phyloP scores from a whole-genome alignment of 2,329 filamentous ascomycete species.

The Phymatotrichopsis omnivora region DNA sequence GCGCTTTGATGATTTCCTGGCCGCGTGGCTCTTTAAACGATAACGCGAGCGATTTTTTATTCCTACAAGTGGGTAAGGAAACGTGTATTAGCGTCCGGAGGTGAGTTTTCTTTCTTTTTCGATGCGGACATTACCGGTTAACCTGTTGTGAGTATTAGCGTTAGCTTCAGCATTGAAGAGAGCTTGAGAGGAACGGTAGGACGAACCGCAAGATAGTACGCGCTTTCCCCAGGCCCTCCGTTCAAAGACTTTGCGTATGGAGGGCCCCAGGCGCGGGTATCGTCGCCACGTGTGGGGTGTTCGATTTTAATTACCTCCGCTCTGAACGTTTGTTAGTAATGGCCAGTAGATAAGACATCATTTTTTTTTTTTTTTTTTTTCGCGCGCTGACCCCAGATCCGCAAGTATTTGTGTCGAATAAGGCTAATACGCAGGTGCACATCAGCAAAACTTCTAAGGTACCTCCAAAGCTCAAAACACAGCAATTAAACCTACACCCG shows the following conservation, averaged over 20 bases:
- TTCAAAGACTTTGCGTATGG: conserved; percentile 64
- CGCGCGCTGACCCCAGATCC: conserved; percentile 60
- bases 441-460: conserved; percentile 5
- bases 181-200: not conserved
- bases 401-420: conserved; percentile 96
- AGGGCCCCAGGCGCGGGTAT: conserved; percentile 92
- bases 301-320: conserved; percentile 97
- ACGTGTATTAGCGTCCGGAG: not conserved
- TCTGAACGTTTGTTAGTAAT: conserved; percentile 39
- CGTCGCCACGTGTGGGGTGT: conserved; percentile 81
- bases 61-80: conserved; percentile 44
- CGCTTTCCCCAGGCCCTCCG: conserved; percentile 71
- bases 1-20: conserved; percentile 73
- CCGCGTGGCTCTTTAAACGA: conserved; percentile 82
- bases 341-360: not conserved
- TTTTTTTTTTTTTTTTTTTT: conserved; percentile 26
- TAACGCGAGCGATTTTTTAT: conserved; percentile 87
- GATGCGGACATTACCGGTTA: conserved; percentile 10
- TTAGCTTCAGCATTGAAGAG: not conserved
- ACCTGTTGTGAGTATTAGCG: conserved; percentile 1
- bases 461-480: not conserved
- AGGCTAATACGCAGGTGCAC: conserved; percentile 47
- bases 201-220: conserved; percentile 80
- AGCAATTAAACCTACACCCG: conserved; percentile 57
- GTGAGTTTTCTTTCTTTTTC: not conserved